phyloP scores from a whole-genome alignment of 2,329 filamentous ascomycete species.

The Beauveria bassiana region DNA sequence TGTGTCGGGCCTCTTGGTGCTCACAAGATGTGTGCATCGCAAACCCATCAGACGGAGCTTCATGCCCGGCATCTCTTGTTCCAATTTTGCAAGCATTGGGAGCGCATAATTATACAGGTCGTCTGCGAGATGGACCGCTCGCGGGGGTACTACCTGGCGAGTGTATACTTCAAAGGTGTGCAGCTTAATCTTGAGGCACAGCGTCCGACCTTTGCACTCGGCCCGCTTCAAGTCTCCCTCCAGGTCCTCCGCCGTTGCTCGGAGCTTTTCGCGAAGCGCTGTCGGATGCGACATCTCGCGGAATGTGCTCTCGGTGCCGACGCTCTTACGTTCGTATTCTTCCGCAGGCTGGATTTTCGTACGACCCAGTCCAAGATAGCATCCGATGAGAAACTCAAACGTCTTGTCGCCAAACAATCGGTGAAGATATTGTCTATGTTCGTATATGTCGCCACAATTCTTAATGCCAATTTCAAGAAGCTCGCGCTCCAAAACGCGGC shows the following conservation, averaged over 20 bases:
- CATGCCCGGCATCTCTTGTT: constrained; percentile 74
- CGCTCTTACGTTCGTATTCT: constrained; percentile 84
- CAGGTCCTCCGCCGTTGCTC: constrained; percentile 74
- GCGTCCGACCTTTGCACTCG: constrained; percentile 79
- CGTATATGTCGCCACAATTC: constrained; percentile 81
- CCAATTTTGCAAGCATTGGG: constrained; percentile 75
- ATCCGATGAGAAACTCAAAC: constrained; percentile 76
- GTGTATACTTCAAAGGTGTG: constrained; percentile 91
- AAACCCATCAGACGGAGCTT: constrained; percentile 81
- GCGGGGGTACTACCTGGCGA: constrained; percentile 67
- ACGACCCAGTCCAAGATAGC: constrained; percentile 77
- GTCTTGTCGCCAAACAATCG: constrained; percentile 87
- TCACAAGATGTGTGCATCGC: constrained; percentile 78
- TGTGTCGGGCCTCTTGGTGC: constrained; percentile 71
- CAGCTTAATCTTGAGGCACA: constrained; percentile 87
- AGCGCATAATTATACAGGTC: constrained; percentile 77
- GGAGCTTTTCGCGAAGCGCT: constrained; percentile 67
- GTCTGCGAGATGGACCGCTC: constrained; percentile 63
- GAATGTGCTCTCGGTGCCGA: constrained; percentile 92
- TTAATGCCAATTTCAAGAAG: constrained; percentile 80
- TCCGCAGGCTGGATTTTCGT: constrained; percentile 81
- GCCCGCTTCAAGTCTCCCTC: constrained; percentile 76
- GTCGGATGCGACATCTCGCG: constrained; percentile 63
- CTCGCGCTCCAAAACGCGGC: constrained; percentile 86
- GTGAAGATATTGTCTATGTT: constrained; percentile 62